Percentiles rank a stretch among this genome's conserved stretches.
These are phyloP conservation scores for Papiliotrema terrestris DNA, from an alignment of 1,284 basidiomycete species.

Conservation along the genomic window DNA sequence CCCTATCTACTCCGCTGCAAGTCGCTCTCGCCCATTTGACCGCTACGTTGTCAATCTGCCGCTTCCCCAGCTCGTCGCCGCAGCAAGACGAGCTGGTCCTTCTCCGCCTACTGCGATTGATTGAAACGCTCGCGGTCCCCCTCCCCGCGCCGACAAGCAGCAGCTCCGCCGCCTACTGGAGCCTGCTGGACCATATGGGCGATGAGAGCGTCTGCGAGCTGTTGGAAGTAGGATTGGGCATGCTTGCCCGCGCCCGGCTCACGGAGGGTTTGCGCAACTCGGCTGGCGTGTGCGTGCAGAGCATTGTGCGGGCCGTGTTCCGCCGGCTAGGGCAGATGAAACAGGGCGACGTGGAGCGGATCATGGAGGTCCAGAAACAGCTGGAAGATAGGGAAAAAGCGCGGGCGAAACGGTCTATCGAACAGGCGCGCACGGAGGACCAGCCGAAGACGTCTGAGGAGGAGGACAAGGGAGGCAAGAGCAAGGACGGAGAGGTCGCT, in stretches of 20 bases:
- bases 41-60: conserved; percentile 87
- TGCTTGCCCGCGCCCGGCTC: conserved; percentile 92
- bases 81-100: conserved; percentile 95
- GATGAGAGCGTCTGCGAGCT: conserved; percentile 97
- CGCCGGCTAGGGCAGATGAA: conserved; percentile 63
- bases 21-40: conserved; percentile 78
- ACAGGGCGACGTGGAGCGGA: conserved; percentile 34
- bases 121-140: conserved; percentile 72
- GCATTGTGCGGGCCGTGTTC: conserved; percentile 79
- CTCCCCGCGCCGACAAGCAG: conserved; percentile 15
- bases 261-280: conserved; percentile 70
- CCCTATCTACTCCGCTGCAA: conserved; percentile 38
- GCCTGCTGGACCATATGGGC: conserved; percentile 57
- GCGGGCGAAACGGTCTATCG: conserved; percentile 8
- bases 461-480: background rate
- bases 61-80: conserved; percentile 94
- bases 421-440: conserved; percentile 5
- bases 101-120: conserved; percentile 84
- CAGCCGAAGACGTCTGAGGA: background rate
- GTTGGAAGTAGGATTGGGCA: conserved; percentile 95
- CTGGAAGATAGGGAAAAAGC: conserved; percentile 14
- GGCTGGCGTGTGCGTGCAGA: conserved; percentile 92
- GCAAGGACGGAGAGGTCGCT: background rate
- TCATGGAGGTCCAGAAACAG: conserved; percentile 32
- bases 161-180: conserved; percentile 51